These are phyloP conservation scores for Sphenostylis stenocarpa DNA, from an alignment of 306 rosid species.

Conservation along the genomic window DNA sequence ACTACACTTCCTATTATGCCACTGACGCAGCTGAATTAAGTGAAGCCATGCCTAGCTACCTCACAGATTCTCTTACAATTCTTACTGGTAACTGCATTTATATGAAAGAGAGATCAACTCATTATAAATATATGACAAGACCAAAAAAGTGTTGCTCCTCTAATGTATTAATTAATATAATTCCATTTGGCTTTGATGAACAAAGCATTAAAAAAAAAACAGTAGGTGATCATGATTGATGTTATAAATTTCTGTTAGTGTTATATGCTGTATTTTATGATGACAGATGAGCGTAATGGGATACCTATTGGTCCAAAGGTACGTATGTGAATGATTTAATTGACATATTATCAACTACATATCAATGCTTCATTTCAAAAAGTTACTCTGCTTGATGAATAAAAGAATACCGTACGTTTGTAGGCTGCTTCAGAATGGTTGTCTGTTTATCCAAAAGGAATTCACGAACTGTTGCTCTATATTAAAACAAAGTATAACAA, in stretches of 20 bases:
- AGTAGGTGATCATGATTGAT: neutral
- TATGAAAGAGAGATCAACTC: neutral
- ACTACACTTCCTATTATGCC: slow-evolving; percentile 30
- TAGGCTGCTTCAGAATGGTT: slow-evolving; percentile 55
- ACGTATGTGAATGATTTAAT: slow-evolving; percentile 4
- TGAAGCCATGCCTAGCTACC: slow-evolving; percentile 23
- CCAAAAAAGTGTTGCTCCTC: too few relatives aligned
- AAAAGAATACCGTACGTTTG: neutral
- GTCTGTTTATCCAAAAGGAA: slow-evolving; percentile 51
- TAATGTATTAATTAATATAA: too few relatives aligned
- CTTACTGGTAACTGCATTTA: neutral
- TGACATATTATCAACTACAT: neutral
- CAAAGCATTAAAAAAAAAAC: neutral
- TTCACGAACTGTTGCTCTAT: slow-evolving; percentile 42
- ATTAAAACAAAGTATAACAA: slow-evolving; percentile 28
- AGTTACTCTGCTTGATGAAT: neutral
- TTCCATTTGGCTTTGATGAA: neutral
- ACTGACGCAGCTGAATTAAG: slow-evolving; percentile 27
- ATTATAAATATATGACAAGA: too few relatives aligned
- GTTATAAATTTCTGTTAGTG: neutral
- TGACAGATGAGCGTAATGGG: slow-evolving; percentile 31
- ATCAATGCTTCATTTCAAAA: neutral
- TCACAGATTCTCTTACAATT: slow-evolving; percentile 31
- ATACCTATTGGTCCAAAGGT: slow-evolving; percentile 36
- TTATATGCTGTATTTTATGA: neutral